A percentile compares a stretch with the other conserved stretches of the same genome.
phyloP scores from a whole-genome alignment of 208 protist genomes.

The Crithidia bombi region DNA sequence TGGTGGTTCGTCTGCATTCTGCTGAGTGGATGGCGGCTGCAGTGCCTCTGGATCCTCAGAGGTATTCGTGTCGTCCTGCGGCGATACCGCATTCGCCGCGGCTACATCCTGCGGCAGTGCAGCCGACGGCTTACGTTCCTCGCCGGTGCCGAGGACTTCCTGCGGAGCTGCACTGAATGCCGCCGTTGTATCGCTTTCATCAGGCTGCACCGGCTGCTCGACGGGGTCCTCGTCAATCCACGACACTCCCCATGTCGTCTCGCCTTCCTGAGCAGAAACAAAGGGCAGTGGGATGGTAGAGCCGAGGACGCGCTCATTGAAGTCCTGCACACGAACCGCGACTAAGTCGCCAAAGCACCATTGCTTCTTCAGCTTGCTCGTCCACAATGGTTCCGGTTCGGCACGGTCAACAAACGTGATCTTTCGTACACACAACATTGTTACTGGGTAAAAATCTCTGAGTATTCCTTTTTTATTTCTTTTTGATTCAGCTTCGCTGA shows the following conservation, averaged over 20 bases:
- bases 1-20: no score
- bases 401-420: slow-evolving; percentile 53
- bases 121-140: background rate
- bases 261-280: slow-evolving; percentile 6
- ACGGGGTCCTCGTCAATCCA: slow-evolving; percentile 43
- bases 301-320: slow-evolving; percentile 41
- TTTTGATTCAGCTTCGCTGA: no score
- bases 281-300: slow-evolving; percentile 52
- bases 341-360: slow-evolving; percentile 45
- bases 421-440: slow-evolving; percentile 52
- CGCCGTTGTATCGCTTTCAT: slow-evolving; percentile 1
- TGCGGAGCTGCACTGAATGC: background rate
- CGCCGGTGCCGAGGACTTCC: background rate
- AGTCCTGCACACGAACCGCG: slow-evolving; percentile 51
- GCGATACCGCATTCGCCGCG: no score
- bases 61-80: no score
- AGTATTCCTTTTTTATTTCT: no score
- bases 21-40: no score
- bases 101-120: background rate
- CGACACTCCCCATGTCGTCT: slow-evolving; percentile 36
- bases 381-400: slow-evolving; percentile 47
- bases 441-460: slow-evolving; percentile 5
- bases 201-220: background rate
- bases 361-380: slow-evolving; percentile 37
- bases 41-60: no score